Percentiles rank a stretch among this genome's conserved stretches.
These are phyloP conservation scores for Erigeron canadensis DNA, from an alignment of 129 eudicot genomes.

Conservation along the genomic window DNA sequence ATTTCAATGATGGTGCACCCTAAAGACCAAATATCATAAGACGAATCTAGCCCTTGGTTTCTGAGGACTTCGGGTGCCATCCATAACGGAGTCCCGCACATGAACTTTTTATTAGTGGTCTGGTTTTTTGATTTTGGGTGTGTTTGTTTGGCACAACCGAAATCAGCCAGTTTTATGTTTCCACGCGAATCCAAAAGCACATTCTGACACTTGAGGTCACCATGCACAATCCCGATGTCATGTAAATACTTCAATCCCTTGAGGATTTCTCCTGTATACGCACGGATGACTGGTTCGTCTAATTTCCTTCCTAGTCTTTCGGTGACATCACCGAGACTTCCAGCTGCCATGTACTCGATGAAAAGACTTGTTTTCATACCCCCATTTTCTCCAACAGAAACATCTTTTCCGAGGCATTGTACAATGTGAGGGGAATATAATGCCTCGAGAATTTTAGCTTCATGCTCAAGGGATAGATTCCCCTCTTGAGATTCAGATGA, in stretches of 20 bases:
- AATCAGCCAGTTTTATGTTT: constrained; percentile 57
- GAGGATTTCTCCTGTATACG: constrained; percentile 60
- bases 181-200: constrained; percentile 56
- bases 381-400: constrained; percentile 34
- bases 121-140: constrained; percentile 1
- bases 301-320: constrained; percentile 62
- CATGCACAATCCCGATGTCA: constrained; percentile 52
- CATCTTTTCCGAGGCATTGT: constrained; percentile 52
- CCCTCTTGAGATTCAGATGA: constrained; percentile 57
- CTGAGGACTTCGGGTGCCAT: constrained; percentile 80
- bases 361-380: constrained; percentile 42
- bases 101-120: neutral
- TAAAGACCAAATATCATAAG: constrained; percentile 80
- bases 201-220: constrained; percentile 66
- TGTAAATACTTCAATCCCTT: constrained; percentile 57
- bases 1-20: constrained; percentile 81
- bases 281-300: constrained; percentile 47
- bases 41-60: constrained; percentile 46
- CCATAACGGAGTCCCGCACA: constrained; percentile 79
- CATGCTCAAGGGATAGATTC: constrained; percentile 47
- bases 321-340: constrained; percentile 52
- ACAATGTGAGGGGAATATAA: constrained; percentile 60
- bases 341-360: constrained; percentile 72
- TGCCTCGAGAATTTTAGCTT: constrained; percentile 48
- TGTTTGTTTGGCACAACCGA: constrained; percentile 55